phyloP scores from a whole-genome alignment of 1,139 yeast genomes.

The Maudiozyma humilis region DNA sequence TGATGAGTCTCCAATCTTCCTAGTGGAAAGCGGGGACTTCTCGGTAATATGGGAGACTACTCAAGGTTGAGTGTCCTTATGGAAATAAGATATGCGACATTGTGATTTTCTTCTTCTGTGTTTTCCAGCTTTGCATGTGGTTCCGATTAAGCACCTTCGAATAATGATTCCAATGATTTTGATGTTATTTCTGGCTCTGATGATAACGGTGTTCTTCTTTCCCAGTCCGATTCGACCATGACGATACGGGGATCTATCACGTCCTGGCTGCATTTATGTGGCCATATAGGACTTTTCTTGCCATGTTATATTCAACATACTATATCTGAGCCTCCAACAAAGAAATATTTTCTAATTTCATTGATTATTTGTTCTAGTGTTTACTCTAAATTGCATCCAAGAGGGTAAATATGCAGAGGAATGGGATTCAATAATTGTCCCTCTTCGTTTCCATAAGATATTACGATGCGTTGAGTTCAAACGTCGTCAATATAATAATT shows the following conservation, averaged over 20 bases:
- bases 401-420: background rate
- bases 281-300: slow-evolving; percentile 55
- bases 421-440: too few relatives aligned
- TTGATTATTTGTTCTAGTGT: background rate
- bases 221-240: slow-evolving; percentile 93
- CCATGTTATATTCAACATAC: slow-evolving; percentile 38
- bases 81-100: background rate
- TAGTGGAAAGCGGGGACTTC: background rate
- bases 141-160: background rate
- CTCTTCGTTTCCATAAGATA: background rate
- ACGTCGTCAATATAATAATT: slow-evolving; percentile 3
- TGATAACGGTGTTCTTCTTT: slow-evolving; percentile 56
- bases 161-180: background rate
- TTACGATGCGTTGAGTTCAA: too few relatives aligned
- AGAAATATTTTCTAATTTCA: background rate
- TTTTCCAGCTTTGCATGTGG: background rate
- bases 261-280: slow-evolving; percentile 17
- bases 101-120: too few relatives aligned
- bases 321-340: slow-evolving; percentile 34
- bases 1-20: background rate
- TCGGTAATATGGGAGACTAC: background rate
- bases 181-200: slow-evolving; percentile 28
- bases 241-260: slow-evolving; percentile 59
- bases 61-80: slow-evolving; percentile 10
- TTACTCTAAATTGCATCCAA: background rate